Percentiles rank a stretch among this genome's conserved stretches.
Conservation (phyloP, 1,284 basidiomycete species). For the Papiliotrema nemorosa region DNA sequence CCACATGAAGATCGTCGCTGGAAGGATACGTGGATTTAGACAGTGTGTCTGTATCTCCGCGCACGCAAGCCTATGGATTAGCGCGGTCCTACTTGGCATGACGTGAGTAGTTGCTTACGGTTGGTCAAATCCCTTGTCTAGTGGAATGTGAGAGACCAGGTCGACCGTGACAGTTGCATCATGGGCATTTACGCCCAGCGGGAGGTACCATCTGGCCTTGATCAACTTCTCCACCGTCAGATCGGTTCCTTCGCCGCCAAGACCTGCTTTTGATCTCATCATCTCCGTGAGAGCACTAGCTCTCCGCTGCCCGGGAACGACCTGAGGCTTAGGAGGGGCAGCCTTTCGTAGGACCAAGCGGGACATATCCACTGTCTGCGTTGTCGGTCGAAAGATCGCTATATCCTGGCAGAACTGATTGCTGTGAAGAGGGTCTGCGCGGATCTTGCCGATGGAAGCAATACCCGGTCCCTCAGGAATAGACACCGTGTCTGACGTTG, state of each 20-base stretch:
- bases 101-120: neutral
- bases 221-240: constrained; percentile 57
- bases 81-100: neutral
- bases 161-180: too few relatives aligned
- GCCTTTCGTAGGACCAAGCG: constrained; percentile 14
- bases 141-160: too few relatives aligned
- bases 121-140: neutral
- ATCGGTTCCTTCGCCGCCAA: constrained; percentile 43
- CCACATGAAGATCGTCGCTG: constrained; percentile 70
- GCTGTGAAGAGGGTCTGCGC: constrained; percentile 15
- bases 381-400: constrained; percentile 21
- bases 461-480: neutral
- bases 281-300: constrained; percentile 42
- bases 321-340: neutral
- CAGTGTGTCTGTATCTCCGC: constrained; percentile 75
- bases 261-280: constrained; percentile 32
- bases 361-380: constrained; percentile 24
- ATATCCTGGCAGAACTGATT: constrained; percentile 31
- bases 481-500: too few relatives aligned
- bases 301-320: constrained; percentile 7
- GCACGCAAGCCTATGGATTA: constrained; percentile 61
- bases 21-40: constrained; percentile 58
- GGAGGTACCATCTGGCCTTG: constrained; percentile 66
- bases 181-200: constrained; percentile 46
- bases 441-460: constrained; percentile 18